Evolutionary conservation across 73 alveolate species (phyloP), one percentile per base, ranked within the genome.

Genomic region (Paramecium octaurelia): DNA sequence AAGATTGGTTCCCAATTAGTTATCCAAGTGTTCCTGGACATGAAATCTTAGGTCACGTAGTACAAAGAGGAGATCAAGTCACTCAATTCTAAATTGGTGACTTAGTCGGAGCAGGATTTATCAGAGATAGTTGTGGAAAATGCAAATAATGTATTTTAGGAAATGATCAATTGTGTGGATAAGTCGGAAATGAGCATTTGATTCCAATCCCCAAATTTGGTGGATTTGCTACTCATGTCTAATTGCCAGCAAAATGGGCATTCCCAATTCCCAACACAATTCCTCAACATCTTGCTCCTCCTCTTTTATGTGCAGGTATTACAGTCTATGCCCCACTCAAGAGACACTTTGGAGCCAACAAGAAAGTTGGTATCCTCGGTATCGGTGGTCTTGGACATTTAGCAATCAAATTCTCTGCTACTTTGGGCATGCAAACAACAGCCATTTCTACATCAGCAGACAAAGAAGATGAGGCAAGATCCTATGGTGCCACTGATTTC

Each of bases 341-440:
- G 38, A 94, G 94, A 92, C 88, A 92, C 90, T 73, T 76, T 27
- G 85, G 40, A 23, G 95, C 98, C 2, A 95, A 94, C 29, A 92
- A 85, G 88, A 87, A 92, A 64, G 94, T 93, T 57, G 97, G 95
- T 36, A 93, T 95, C n/a, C 93, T 94, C 3, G 98, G 98, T 21
- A 94, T 95, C 3, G 98, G 98, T 27, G 98, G 98, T 21, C 88
- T 95, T 38, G 98, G 98, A 2, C 98, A 95, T 86, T 54, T 95
- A 59, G 98, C 97, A 35, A 54, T 95, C 27, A 94, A 93, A 92
- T 94, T 94, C 68, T 94, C 96, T 34, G 60, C 93, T 24, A 75
- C 89, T 23, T 10, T 94, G 14, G 98, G 97, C 42, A 87, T 88
- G 57, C 73, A 44, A 92, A 93, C 95, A 38, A 57, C 96, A 31